Evolutionary conservation across 2,329 filamentous ascomycete genomes (phyloP), one percentile per base, ranked within the genome.

Genomic region (Ambrosiella xylebori): DNA sequence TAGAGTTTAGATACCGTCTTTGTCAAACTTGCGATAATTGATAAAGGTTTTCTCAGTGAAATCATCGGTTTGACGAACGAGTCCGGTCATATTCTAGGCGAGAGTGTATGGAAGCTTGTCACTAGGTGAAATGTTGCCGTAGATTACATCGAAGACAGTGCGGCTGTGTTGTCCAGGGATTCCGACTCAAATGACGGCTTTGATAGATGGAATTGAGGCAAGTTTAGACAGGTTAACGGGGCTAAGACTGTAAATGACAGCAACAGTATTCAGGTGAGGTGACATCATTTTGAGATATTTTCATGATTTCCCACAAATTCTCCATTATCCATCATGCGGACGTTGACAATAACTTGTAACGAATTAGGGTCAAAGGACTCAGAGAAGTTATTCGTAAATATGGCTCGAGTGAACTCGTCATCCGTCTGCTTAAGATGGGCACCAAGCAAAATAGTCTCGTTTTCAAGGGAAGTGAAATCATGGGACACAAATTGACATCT

Each of bases 21-120:
- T 82, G 65, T 93, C 86, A 67, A 88, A 91, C 72, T 82, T 88
- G 17, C 86, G 76, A 70, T 93, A 93, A 3, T 87, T 87, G 44
- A 91, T 75, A 67, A 88, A 91, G 52, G 93, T 73, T 61, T 88
- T 86, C 68, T 93, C 87, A 51, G 84, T 84, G 65, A 91, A 91
- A 61, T 85, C 88, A 65, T 89, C 82, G 19, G 86, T 77, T 0
- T 86, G 86, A 0, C 86, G 27, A 27, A 27, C 4, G 27, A 5
- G 27, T 27, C 27, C 3, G 27, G 27, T 27, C 27, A 27, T 27
- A 27, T 27, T 27, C 27, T 3, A 27, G 27, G 27, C 27, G 4
- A 27, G 27, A 27, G 4, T 27, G 27, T 27, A 27, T 27, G 27
- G 5, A 3, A 27, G 27, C 27, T 27, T 27, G 27, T 5, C 27